Base-by-base conservation (phyloP, 2,329 filamentous ascomycete genomes). In the Aspergillus japonicus region DNA sequence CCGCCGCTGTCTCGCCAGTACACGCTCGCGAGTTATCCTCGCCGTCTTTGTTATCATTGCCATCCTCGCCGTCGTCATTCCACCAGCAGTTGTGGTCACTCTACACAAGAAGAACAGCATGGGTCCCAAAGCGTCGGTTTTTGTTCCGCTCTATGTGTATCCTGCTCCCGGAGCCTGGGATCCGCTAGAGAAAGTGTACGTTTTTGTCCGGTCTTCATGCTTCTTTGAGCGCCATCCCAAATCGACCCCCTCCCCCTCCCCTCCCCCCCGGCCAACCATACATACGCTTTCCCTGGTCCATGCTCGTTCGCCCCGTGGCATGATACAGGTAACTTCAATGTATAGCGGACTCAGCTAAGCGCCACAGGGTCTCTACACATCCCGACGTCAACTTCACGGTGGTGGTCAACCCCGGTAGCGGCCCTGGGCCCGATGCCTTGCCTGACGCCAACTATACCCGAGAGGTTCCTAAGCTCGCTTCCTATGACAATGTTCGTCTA, bases 121-220 rank as follows among this genome's bases (percentile, higher is more conserved):
- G 69, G 69, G 69, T 39, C 72, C 75, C 4, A 74, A 73, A 66
- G 71, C 76, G 35, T 77, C 75, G 51, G 75, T 82, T 14, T 72
- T 82, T 59, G 73, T 83, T 49, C 80, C 79, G 61, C 77, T 82
- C 55, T 82, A 82, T 68, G 72, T 82, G 47, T 82, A 82, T 68
- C 80, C 80, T 58, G 72, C 72, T 44, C 71, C 74, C n/a, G 78
- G 75, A 48, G 78, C 78, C 23, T 82, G 80, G 79, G 68, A 77
- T 62, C 77, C 78, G 14, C 68, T 82, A 60, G 75, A 77, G 66
- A 64, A 76, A 62, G 77, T 76, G 79, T 82, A 74, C 63, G 72
- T 73, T 26, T 24, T 61, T 58, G 26, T 24, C 54, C 54, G 44
- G 56, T 55, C 59, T 50, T 64, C 50, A 59, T 61, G 24, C 50